phyloP scores from a whole-genome alignment of 2,329 filamentous ascomycete species.

The Phyllosticta citrichinensis region DNA sequence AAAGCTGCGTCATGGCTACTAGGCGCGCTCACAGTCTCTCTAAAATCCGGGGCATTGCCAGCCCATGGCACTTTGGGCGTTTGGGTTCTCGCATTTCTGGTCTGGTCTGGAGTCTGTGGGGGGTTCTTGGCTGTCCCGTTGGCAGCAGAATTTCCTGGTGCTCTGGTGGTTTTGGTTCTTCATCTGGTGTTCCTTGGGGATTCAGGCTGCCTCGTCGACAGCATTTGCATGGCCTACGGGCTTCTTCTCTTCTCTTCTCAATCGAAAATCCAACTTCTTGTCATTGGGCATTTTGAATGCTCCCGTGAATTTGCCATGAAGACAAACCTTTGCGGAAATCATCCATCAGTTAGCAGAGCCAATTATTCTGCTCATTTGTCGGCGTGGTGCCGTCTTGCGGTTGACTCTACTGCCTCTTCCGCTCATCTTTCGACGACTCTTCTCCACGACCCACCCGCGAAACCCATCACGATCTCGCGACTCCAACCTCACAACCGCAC shows the following conservation, averaged over 20 bases:
- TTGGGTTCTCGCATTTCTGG: not conserved
- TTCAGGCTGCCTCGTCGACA: not conserved
- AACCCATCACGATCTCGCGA: no score
- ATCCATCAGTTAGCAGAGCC: no score
- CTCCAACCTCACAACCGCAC: no score
- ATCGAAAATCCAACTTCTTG: no score
- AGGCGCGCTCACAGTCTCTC: not conserved
- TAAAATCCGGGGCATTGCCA: not conserved
- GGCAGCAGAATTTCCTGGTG: not conserved
- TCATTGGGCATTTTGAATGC: no score
- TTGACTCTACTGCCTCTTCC: no score
- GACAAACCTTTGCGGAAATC: no score
- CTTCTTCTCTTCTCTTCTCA: not conserved
- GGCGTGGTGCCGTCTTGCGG: no score
- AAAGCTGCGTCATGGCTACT: not conserved
- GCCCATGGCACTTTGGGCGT: not conserved
- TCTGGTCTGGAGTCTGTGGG: not conserved
- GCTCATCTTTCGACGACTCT: no score
- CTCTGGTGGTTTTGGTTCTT: not conserved
- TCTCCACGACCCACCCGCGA: no score
- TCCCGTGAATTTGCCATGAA: not conserved
- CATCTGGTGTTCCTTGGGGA: not conserved
- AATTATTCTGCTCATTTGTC: no score
- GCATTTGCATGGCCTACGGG: not conserved
- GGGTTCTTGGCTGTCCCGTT: not conserved